Percentiles rank a stretch among this genome's conserved stretches.
These are phyloP conservation scores for Echria macrotheca DNA, from an alignment of 495 filamentous ascomycete genomes.

Conservation along the genomic window DNA sequence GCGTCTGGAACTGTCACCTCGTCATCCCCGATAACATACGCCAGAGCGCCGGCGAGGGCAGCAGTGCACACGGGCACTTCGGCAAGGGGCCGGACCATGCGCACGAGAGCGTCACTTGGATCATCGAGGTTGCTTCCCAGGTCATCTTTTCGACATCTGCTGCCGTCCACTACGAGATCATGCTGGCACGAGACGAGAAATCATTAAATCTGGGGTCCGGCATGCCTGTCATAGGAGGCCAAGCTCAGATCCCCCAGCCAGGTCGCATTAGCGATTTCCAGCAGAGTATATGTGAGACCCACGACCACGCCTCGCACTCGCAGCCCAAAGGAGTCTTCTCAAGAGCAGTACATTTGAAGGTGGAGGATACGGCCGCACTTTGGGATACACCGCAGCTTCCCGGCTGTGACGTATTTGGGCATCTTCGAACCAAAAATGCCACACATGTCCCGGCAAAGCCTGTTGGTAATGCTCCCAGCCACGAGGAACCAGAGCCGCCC, in stretches of 20 bases:
- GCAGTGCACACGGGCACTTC: conserved; percentile 30
- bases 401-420: conserved; percentile 45
- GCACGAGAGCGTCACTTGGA: conserved; percentile 66
- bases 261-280: conserved; percentile 70
- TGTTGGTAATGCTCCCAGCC: not conserved
- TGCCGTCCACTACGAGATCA: conserved; percentile 81
- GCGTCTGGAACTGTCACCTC: conserved; percentile 72
- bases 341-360: conserved; percentile 63
- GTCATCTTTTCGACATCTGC: conserved; percentile 86
- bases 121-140: conserved; percentile 87
- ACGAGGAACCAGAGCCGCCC: conserved; percentile 10
- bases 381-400: conserved; percentile 89
- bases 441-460: conserved; percentile 18
- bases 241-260: conserved; percentile 43
- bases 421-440: conserved; percentile 27
- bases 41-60: conserved; percentile 28
- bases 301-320: conserved; percentile 43
- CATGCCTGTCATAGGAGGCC: conserved; percentile 39
- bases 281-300: conserved; percentile 41
- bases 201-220: conserved; percentile 63
- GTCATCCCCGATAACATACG: conserved; percentile 68
- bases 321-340: conserved; percentile 73
- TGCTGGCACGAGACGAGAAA: conserved; percentile 80
- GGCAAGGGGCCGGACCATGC: conserved; percentile 30
- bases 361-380: conserved; percentile 81